phyloP scores from a whole-genome alignment of 495 filamentous ascomycete genomes.

The Parmelia sp. region DNA sequence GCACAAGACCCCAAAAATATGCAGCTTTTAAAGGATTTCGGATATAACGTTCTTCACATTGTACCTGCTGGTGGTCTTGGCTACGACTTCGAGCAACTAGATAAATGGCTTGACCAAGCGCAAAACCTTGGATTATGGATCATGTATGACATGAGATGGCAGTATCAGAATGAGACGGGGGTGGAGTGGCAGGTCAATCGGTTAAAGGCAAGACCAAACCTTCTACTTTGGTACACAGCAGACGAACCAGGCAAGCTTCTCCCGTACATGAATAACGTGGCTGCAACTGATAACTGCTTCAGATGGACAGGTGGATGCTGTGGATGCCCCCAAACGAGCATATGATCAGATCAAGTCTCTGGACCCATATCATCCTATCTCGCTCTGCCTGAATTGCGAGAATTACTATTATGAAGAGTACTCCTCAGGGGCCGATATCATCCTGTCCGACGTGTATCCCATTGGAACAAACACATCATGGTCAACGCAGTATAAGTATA shows the following conservation, averaged over 20 bases:
- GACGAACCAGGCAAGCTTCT: constrained; percentile 49
- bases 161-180: constrained; percentile 51
- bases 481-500: constrained; percentile 34
- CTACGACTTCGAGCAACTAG: constrained; percentile 35
- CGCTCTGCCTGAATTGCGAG: constrained; percentile 61
- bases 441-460: constrained; percentile 63
- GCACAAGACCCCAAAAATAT: constrained; percentile 38
- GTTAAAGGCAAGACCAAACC: constrained; percentile 45
- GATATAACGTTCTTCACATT: constrained; percentile 51
- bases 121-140: constrained; percentile 52
- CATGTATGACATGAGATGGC: constrained; percentile 60
- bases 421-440: constrained; percentile 53
- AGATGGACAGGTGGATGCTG: constrained; percentile 57
- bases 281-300: not conserved
- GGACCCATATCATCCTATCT: constrained; percentile 66
- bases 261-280: too few relatives aligned
- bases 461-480: constrained; percentile 50
- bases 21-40: constrained; percentile 41
- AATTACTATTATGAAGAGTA: constrained; percentile 65
- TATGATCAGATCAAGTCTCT: constrained; percentile 46
- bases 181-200: constrained; percentile 47
- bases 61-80: constrained; percentile 34
- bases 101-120: constrained; percentile 47
- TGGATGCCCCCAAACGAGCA: constrained; percentile 38
- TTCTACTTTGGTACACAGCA: constrained; percentile 60